Conservation (phyloP, 805 yeast genomes). For the Wickerhamomyces alni region DNA sequence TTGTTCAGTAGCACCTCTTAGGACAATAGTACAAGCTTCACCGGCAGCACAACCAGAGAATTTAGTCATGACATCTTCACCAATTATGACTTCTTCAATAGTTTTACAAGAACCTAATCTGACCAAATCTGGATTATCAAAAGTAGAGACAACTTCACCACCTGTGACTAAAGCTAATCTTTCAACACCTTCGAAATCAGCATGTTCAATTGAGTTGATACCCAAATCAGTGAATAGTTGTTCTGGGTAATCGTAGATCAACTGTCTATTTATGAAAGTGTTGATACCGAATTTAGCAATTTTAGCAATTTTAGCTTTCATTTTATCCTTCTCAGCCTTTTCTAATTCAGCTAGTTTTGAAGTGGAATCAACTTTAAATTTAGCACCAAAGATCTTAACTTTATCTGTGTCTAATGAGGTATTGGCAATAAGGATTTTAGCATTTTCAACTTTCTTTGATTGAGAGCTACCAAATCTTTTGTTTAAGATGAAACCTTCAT, state of each 20-base stretch:
- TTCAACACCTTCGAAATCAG: conserved; percentile 97
- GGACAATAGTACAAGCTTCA: conserved; percentile 91
- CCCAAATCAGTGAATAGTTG: conserved; percentile 84
- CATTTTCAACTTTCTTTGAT: conserved; percentile 78
- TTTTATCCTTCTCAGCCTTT: conserved; percentile 89
- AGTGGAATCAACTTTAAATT: conserved; percentile 93
- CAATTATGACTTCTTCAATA: conserved; percentile 89
- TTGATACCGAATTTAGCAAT: conserved; percentile 83
- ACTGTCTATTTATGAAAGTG: conserved; percentile 91
- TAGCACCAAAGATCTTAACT: conserved; percentile 96
- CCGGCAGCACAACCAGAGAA: conserved; percentile 96
- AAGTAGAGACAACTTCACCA: conserved; percentile 96
- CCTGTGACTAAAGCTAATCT: conserved; percentile 95
- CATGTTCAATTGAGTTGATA: conserved; percentile 93
- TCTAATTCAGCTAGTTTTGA: conserved; percentile 89
- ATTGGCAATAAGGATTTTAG: conserved; percentile 86
- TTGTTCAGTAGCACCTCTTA: conserved; percentile 97
- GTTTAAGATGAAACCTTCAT: conserved; percentile 90
- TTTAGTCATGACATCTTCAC: conserved; percentile 85
- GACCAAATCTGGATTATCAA: conserved; percentile 85
- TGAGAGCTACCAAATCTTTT: conserved; percentile 93
- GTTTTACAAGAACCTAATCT: conserved; percentile 82
- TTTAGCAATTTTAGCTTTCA: conserved; percentile 84
- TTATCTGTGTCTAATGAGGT: conserved; percentile 97
- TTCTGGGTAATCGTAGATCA: conserved; percentile 97